Evolutionary conservation across 108 stramenopile genomes (phyloP).

Genomic region (Fragilariopsis cylindrus): DNA sequence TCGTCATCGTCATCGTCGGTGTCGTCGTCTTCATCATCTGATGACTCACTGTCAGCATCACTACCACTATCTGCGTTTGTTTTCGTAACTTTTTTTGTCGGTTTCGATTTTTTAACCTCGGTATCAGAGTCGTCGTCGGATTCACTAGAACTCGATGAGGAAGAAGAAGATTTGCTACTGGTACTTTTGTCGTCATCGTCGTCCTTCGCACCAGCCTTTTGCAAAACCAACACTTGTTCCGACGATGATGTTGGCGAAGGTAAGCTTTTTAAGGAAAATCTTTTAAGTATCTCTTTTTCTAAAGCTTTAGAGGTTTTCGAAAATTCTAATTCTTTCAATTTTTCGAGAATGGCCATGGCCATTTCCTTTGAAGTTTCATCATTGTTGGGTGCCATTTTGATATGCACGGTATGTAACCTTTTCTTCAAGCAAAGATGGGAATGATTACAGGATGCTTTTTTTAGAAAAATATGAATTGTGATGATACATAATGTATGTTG

Average conservation of each 20-base stretch:
- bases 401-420: conserved; percentile 37
- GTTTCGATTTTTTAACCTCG: conserved; percentile 7
- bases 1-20: conserved; percentile 15
- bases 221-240: conserved; percentile 8
- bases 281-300: conserved; percentile 43
- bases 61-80: conserved; percentile 10
- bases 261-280: conserved; percentile 15
- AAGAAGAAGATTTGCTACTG: conserved; percentile 16
- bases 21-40: conserved; percentile 27
- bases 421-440: conserved; percentile 38
- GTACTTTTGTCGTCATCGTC: conserved; percentile 1
- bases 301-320: conserved; percentile 28
- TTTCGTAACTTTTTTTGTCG: conserved; percentile 15
- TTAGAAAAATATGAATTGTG: conserved; percentile 72
- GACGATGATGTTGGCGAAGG: background rate
- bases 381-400: background rate
- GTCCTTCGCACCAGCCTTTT: conserved; percentile 10
- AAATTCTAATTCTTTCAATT: conserved; percentile 27
- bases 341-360: conserved; percentile 34
- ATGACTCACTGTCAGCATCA: conserved; percentile 21
- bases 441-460: background rate
- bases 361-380: conserved; percentile 20
- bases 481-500: conserved; percentile 56
- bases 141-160: background rate
- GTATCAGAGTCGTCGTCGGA: conserved; percentile 4